These are phyloP conservation scores for Thraustotheca clavata DNA, from an alignment of 352 stramenopile genomes.

Conservation along the genomic window DNA sequence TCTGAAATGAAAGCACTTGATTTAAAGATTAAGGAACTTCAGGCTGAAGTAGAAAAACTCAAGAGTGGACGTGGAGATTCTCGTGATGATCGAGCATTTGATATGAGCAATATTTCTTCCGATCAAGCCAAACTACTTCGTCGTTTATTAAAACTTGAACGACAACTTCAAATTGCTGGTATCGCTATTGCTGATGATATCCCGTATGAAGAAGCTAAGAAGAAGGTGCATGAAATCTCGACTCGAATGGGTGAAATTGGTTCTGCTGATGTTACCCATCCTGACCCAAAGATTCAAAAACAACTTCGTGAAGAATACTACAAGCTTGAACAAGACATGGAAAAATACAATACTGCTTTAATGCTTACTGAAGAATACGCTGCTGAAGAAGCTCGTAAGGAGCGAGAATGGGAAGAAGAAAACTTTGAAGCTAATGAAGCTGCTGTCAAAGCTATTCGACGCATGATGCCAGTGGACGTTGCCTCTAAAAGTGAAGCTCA, in stretches of 20 bases:
- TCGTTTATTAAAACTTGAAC: slow-evolving; percentile 73
- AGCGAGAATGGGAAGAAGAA: slow-evolving; percentile 88
- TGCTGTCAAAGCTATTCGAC: slow-evolving; percentile 81
- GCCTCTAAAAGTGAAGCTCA: slow-evolving; percentile 71
- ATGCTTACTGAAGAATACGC: slow-evolving; percentile 91
- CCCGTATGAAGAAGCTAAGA: slow-evolving; percentile 87
- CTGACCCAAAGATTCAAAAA: slow-evolving; percentile 68
- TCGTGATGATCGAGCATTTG: slow-evolving; percentile 44
- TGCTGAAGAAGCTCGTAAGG: slow-evolving; percentile 82
- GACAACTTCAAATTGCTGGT: slow-evolving; percentile 72
- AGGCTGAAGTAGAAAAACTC: slow-evolving; percentile 78
- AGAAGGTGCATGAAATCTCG: slow-evolving; percentile 85
- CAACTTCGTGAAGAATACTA: slow-evolving; percentile 90
- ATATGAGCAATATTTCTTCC: slow-evolving; percentile 35
- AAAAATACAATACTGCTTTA: slow-evolving; percentile 90
- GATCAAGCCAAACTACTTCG: slow-evolving; percentile 75
- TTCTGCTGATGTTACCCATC: slow-evolving; percentile 83
- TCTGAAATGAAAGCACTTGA: slow-evolving; percentile 79
- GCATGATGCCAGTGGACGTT: slow-evolving; percentile 90
- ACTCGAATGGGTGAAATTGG: slow-evolving; percentile 89
- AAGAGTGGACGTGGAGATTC: slow-evolving; percentile 42
- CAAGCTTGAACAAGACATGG: slow-evolving; percentile 89
- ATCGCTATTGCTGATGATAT: slow-evolving; percentile 89
- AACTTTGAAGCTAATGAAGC: slow-evolving; percentile 81
- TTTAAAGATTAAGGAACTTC: slow-evolving; percentile 68